Evolutionary conservation across 345 rosid genomes (phyloP).

Genomic region (Anastatica hierochuntica): DNA sequence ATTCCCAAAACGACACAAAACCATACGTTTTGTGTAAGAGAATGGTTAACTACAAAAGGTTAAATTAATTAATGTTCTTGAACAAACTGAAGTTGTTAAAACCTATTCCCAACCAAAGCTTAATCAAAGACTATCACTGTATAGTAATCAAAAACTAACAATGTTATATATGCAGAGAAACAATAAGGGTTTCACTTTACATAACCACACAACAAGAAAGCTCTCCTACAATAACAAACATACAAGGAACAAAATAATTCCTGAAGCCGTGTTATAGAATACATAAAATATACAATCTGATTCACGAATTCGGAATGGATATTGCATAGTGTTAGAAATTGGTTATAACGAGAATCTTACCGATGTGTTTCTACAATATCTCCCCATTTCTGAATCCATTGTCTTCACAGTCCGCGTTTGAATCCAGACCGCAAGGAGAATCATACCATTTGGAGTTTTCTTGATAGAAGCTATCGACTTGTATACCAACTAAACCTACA

Average conservation of each 20-base stretch:
- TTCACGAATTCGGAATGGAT: slow-evolving; percentile 7
- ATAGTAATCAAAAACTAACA: slow-evolving; percentile 8
- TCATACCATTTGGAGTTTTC: slow-evolving; percentile 94
- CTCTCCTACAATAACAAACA: slow-evolving; percentile 18
- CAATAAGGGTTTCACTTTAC: slow-evolving; percentile 25
- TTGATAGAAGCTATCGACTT: slow-evolving; percentile 94
- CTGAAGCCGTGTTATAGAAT: not conserved
- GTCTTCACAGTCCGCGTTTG: slow-evolving; percentile 75
- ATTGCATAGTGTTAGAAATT: slow-evolving; percentile 19
- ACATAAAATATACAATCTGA: slow-evolving; percentile 24
- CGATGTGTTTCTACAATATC: slow-evolving; percentile 42
- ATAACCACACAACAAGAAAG: slow-evolving; percentile 17
- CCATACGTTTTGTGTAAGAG: not conserved
- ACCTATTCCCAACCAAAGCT: too few species aligned
- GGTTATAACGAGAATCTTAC: slow-evolving; percentile 12
- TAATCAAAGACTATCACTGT: too few species aligned
- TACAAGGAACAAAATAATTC: slow-evolving; percentile 4
- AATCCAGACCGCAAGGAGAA: slow-evolving; percentile 90
- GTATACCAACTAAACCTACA: slow-evolving; percentile 85
- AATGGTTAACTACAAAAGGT: not conserved
- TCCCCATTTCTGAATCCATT: slow-evolving; percentile 76
- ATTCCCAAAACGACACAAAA: not conserved
- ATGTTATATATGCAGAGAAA: slow-evolving; percentile 25
- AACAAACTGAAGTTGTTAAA: too few species aligned
- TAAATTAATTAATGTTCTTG: too few species aligned